Percentiles rank a stretch among this genome's conserved stretches.
Conservation (phyloP, 1,139 yeast species). For the Lodderomyces orthopsilosis region DNA sequence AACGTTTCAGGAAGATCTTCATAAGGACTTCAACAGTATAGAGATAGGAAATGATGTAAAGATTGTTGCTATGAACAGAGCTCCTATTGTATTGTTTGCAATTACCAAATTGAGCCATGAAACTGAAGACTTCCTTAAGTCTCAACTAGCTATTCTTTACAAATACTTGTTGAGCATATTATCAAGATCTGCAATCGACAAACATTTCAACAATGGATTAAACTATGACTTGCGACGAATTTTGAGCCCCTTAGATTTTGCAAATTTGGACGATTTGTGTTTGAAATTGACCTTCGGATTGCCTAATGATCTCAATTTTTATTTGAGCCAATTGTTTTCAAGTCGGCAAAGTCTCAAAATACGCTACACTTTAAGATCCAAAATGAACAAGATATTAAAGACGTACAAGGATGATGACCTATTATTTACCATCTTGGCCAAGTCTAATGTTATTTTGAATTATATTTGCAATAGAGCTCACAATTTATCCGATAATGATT, state of each 20-base stretch:
- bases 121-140: constrained; percentile 31
- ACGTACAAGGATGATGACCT: constrained; percentile 22
- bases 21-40: constrained; percentile 29
- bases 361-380: constrained; percentile 33
- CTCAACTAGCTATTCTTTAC: constrained; percentile 73
- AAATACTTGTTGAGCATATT: constrained; percentile 78
- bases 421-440: constrained; percentile 31
- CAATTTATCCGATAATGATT: constrained; percentile 29
- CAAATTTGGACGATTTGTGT: constrained; percentile 62
- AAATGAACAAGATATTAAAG: constrained; percentile 19
- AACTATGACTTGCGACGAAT: constrained; percentile 81
- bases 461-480: constrained; percentile 37
- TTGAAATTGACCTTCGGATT: constrained; percentile 46
- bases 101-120: constrained; percentile 52
- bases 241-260: constrained; percentile 65
- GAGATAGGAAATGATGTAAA: constrained; percentile 35
- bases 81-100: constrained; percentile 75
- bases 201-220: constrained; percentile 67
- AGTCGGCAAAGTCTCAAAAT: constrained; percentile 32
- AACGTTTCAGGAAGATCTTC: constrained; percentile 48
- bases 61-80: constrained; percentile 60
- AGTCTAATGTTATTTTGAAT: constrained; percentile 26
- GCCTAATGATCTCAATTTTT: constrained; percentile 22
- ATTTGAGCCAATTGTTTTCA: constrained; percentile 27
- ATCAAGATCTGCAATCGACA: constrained; percentile 69